Base-by-base conservation (phyloP, 257 asterid species). In the Gynochthodes officinalis region DNA sequence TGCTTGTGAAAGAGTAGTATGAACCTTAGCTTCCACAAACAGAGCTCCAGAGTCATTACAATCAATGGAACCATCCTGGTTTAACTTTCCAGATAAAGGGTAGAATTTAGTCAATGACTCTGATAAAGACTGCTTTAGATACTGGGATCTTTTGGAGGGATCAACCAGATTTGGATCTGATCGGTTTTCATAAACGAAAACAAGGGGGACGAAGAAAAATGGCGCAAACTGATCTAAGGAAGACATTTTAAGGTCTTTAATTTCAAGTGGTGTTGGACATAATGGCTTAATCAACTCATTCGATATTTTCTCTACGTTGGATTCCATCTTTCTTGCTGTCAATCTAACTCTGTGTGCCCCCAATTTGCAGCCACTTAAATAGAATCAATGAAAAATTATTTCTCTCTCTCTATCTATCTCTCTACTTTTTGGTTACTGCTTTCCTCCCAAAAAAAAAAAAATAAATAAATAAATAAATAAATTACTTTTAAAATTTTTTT, bases 251-350 rank as follows among this genome's bases (percentile, higher is more conserved):
- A 30, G 46, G 19, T 21, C 30, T 21, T 11, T 27, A 7, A 40
- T 64, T 8, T 53, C 32, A 19, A 25, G n/a, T 8, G 73, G 67
- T 27, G 77, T 74, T 54, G 77, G 67, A 25, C 61, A 50, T 28
- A 72, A 74, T 37, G 77, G 77, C 32, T 74, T 74, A 7, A 64
- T 65, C 19, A 65, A 28, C 49, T 64, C 66, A 37, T 37, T 61
- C 19, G 46, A 64, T 49, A 65, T 49, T 37, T 64, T 64, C 49
- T 74, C 35, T 42, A 42, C 9, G 48, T 42, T 42, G 13, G 48
- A 7, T 12, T 42, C 48, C 48, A 42, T 42, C 5, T 42, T 1
- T 2, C n/a, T n/a, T n/a, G n/a, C n/a, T n/a, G n/a, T n/a, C n/a
- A n/a, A n/a, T n/a, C n/a, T n/a, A n/a, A n/a, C n/a, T n/a, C n/a